A percentile compares a stretch with the other conserved stretches of the same genome.
Conservation (phyloP, 805 yeast genomes). For the Ogataea degrootiae region DNA sequence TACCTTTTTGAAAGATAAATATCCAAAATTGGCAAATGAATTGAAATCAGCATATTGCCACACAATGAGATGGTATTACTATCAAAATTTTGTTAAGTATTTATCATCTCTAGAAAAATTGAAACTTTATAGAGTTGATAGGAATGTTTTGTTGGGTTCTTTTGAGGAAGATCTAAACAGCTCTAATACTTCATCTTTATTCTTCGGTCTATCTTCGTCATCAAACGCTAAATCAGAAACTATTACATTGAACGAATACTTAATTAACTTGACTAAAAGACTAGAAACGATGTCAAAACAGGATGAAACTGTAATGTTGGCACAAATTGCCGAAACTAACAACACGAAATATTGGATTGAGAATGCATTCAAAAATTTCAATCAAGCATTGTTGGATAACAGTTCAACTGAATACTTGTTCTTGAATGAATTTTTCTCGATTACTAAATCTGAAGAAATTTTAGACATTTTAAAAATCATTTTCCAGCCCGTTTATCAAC, state of each 20-base stretch:
- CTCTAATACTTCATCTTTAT: constrained; percentile 6
- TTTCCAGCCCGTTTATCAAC: constrained; percentile 47
- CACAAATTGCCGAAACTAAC: constrained; percentile 80
- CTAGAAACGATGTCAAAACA: constrained; percentile 46
- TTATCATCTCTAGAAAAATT: constrained; percentile 65
- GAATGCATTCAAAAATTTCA: constrained; percentile 66
- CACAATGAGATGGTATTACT: constrained; percentile 94
- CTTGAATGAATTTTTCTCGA: constrained; percentile 62
- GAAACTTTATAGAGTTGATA: constrained; percentile 51
- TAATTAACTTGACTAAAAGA: constrained; percentile 53
- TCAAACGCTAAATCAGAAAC: constrained; percentile 2
- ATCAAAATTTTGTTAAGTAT: constrained; percentile 71
- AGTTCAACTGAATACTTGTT: constrained; percentile 73
- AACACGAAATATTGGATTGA: constrained; percentile 62
- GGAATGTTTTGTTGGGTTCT: constrained; percentile 25
- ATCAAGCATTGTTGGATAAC: constrained; percentile 70
- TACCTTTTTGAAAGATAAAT: constrained; percentile 49
- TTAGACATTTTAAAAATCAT: constrained; percentile 42
- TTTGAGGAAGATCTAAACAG: constrained; percentile 15
- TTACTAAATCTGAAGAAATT: constrained; percentile 41
- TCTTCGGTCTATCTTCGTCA: constrained; percentile 8
- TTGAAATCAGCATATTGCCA: constrained; percentile 74
- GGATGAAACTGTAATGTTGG: constrained; percentile 65
- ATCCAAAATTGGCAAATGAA: constrained; percentile 63
- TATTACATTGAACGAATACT: constrained; percentile 45